Percentiles rank a stretch among this genome's conserved stretches.
Evolutionary conservation across 2,329 filamentous ascomycete genomes (phyloP).

Genomic region (Claviceps fusiformis): DNA sequence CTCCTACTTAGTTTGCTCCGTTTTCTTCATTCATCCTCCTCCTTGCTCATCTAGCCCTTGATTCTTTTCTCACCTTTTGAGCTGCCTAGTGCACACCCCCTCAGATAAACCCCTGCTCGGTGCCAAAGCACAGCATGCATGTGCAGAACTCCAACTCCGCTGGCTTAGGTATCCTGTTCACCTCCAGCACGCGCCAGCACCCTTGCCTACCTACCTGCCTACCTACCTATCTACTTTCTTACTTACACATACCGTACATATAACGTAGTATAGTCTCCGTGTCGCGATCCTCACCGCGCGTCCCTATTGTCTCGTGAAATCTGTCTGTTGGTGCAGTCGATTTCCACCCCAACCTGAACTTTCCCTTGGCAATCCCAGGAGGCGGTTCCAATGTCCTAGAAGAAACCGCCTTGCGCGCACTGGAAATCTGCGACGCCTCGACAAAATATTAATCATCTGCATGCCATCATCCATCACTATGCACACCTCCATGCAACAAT

Average conservation of each 20-base stretch:
- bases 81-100: background rate
- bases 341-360: background rate
- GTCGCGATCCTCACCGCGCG: background rate
- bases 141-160: background rate
- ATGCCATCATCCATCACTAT: slow-evolving; percentile 37
- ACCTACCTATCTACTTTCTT: too few species aligned
- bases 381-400: slow-evolving; percentile 10
- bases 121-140: background rate
- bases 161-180: background rate
- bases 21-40: background rate
- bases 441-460: slow-evolving; percentile 13
- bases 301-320: background rate
- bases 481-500: slow-evolving; percentile 43
- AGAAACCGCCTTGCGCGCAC: slow-evolving; percentile 19
- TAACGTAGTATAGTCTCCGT: background rate
- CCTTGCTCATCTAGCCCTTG: background rate
- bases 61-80: background rate
- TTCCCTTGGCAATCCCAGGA: slow-evolving; percentile 5
- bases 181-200: too few species aligned
- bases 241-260: background rate
- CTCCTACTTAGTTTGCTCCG: too few species aligned
- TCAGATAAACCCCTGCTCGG: background rate
- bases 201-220: too few species aligned
- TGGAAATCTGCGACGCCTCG: slow-evolving; percentile 14
- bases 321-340: background rate